These are phyloP conservation scores for Starmerella apicola DNA, from an alignment of 805 yeast genomes.

Conservation along the genomic window DNA sequence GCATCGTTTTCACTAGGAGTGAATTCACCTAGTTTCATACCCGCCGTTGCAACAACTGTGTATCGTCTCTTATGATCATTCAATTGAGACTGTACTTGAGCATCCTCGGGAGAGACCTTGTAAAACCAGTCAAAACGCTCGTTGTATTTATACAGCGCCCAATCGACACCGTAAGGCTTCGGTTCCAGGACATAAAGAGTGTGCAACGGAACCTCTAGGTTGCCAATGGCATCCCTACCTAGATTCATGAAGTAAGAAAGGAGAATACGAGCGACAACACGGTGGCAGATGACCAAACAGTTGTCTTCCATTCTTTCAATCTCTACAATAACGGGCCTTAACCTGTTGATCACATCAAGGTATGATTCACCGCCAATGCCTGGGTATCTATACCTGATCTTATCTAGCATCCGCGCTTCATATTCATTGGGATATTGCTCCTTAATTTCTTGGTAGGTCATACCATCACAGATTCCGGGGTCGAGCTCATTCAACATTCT, in stretches of 20 bases:
- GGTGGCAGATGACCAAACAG: constrained; percentile 68
- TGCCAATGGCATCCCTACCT: constrained; percentile 64
- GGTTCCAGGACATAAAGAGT: constrained; percentile 83
- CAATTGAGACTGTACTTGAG: constrained; percentile 19
- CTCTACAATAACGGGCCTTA: constrained; percentile 83
- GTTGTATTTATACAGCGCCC: constrained; percentile 79
- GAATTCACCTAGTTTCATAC: constrained; percentile 19
- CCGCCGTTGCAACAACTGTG: constrained; percentile 22
- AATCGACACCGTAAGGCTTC: constrained; percentile 90
- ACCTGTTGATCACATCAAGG: constrained; percentile 79
- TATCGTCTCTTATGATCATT: constrained; percentile 21
- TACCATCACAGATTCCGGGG: constrained; percentile 83
- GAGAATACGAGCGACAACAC: constrained; percentile 80
- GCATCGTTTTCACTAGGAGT: constrained; percentile 1
- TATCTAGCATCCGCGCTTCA: constrained; percentile 59
- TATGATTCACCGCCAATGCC: constrained; percentile 97
- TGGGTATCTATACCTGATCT: constrained; percentile 80
- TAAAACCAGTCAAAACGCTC: constrained; percentile 67
- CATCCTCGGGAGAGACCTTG: constrained; percentile 36
- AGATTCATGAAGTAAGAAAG: constrained; percentile 82
- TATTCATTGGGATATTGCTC: constrained; percentile 63
- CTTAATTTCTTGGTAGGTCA: constrained; percentile 83
- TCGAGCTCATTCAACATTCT: constrained; percentile 88
- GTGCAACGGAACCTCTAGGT: constrained; percentile 84
- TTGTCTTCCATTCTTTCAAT: constrained; percentile 86